These are phyloP conservation scores for Plantago coronopus DNA, from an alignment of 305 asterid species.

Conservation along the genomic window DNA sequence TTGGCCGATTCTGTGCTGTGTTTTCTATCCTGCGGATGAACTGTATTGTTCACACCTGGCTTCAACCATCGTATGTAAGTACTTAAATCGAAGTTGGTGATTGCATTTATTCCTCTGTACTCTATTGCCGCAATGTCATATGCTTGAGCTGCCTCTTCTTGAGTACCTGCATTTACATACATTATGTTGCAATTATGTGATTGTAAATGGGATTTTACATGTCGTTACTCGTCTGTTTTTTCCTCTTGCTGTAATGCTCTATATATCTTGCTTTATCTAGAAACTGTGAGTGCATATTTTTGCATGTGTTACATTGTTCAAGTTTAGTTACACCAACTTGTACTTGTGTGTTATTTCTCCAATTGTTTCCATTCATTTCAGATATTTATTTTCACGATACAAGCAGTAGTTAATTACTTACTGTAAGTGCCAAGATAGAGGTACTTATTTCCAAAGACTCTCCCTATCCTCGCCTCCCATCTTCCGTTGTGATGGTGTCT, in stretches of 20 bases:
- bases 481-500: conserved; percentile 85
- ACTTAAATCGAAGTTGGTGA: conserved; percentile 3
- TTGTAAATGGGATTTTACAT: too few species aligned
- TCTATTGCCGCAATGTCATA: conserved; percentile 30
- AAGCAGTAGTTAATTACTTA: conserved; percentile 33
- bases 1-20: conserved; percentile 21
- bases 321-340: too few species aligned
- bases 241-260: too few species aligned
- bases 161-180: conserved; percentile 40
- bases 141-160: conserved; percentile 80
- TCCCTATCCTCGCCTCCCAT: conserved; percentile 87
- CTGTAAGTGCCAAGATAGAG: conserved; percentile 85
- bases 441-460: conserved; percentile 81
- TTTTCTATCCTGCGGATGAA: conserved; percentile 35
- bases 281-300: too few species aligned
- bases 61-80: background rate
- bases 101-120: conserved; percentile 4
- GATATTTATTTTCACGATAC: background rate
- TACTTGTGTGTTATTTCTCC: too few species aligned
- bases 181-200: background rate
- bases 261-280: too few species aligned
- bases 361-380: too few species aligned
- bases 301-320: too few species aligned
- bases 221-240: too few species aligned
- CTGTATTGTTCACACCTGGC: conserved; percentile 10